Evolutionary conservation across 1,284 basidiomycete species (phyloP), one percentile per base, ranked within the genome.

Genomic region (Apiotrichum laibachii): DNA sequence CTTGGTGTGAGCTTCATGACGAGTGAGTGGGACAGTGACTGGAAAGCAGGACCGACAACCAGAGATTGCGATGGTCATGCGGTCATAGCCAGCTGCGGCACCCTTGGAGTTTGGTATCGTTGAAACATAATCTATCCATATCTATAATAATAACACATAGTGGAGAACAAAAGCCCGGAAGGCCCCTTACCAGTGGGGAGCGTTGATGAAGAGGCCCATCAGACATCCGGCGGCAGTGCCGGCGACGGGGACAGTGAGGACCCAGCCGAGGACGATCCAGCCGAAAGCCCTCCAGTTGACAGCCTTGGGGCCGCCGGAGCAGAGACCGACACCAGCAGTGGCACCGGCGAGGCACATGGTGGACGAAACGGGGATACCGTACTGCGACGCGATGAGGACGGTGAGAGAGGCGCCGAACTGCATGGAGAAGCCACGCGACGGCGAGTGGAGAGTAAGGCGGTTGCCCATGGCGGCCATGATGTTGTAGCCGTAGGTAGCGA

Each of bases 341-440:
- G 74, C 66, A 33, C 75, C 75, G 18, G 69, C 67, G 52, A 76
- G 74, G 59, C 75, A 76, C 72, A 75, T 75, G 46, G 78, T 79
- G 7, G 78, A 76, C 2, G 74, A 76, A 34, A 79, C 79, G 13
- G 79, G 79, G 42, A 79, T 67, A 57, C 66, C 68, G 64, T 71
- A 68, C 60, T 69, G 79, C 7, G 79, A 80, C 11, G 80, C 80
- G 49, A 81, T 72, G 46, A 81, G 72, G 63, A 81, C 78, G 40
- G 79, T 80, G 66, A 81, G 78, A 49, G 79, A 69, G 1, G 80
- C 73, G 12, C 79, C 80, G 35, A 82, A 67, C 67, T 82, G 80
- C 81, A 82, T 82, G 10, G 74, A 76, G 71, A 80, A 80, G 22
- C 81, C 81, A 55, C 81, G 77, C 12, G 78, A 80, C 4, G 81